A percentile compares a stretch with the other conserved stretches of the same genome.
Conservation (phyloP, 139 green algal genomes). For the Chara braunii region DNA sequence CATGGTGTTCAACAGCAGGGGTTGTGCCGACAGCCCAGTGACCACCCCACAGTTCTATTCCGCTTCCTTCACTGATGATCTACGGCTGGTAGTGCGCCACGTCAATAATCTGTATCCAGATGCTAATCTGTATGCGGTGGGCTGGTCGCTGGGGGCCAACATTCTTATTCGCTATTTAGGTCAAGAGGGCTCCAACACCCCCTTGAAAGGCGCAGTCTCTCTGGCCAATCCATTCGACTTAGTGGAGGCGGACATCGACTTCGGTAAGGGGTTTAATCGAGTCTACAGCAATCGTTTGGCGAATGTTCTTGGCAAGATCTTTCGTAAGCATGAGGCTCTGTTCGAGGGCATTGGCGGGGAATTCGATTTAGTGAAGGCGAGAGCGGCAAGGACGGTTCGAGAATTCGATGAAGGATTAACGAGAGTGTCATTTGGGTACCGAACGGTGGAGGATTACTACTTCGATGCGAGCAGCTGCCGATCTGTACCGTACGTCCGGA, state of each 20-base stretch:
- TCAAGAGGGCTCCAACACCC: slow-evolving; percentile 52
- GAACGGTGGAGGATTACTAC: slow-evolving; percentile 48
- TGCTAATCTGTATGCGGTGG: slow-evolving; percentile 59
- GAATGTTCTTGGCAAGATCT: slow-evolving; percentile 21
- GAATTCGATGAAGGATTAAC: slow-evolving; percentile 49
- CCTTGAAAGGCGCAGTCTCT: slow-evolving; percentile 68
- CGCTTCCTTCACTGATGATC: slow-evolving; percentile 82
- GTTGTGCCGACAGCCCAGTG: slow-evolving; percentile 77
- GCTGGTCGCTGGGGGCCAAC: slow-evolving; percentile 89
- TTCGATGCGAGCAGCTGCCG: slow-evolving; percentile 18
- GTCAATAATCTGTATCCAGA: slow-evolving; percentile 35
- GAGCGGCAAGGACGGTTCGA: slow-evolving; percentile 35
- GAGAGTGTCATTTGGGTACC: slow-evolving; percentile 45
- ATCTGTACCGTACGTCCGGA: slow-evolving; percentile 25
- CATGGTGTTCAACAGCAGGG: slow-evolving; percentile 74
- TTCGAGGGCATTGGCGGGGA: slow-evolving; percentile 35
- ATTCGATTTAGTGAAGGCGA: slow-evolving; percentile 12
- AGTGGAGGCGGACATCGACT: slow-evolving; percentile 55
- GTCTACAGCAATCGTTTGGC: slow-evolving; percentile 77
- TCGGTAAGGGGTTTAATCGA: slow-evolving; percentile 70
- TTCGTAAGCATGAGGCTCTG: slow-evolving; percentile 32
- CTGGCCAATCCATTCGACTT: slow-evolving; percentile 92
- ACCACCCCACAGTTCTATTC: slow-evolving; percentile 86
- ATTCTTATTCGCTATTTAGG: slow-evolving; percentile 69
- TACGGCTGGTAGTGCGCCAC: slow-evolving; percentile 54